These are phyloP conservation scores for Trametes cinnabarina DNA, from an alignment of 768 basidiomycete genomes.

Conservation along the genomic window DNA sequence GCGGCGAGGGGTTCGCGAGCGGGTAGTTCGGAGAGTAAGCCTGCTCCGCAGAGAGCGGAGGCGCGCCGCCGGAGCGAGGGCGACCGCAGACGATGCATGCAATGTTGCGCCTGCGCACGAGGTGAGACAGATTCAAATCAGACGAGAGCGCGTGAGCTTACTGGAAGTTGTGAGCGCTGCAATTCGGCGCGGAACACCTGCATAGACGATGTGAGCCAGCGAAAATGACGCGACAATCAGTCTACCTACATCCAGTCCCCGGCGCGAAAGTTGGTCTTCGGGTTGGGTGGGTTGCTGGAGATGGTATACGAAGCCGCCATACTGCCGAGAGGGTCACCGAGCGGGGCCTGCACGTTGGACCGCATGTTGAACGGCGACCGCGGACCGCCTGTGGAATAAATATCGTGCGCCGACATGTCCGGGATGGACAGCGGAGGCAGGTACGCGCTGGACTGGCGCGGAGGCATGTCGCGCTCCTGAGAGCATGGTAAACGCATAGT, in stretches of 20 bases:
- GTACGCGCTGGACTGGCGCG: neutral
- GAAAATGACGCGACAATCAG: neutral
- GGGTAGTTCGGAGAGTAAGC: conserved; percentile 22
- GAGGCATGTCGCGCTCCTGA: conserved; percentile 6
- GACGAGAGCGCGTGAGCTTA: conserved; percentile 52
- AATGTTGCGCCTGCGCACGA: conserved; percentile 64
- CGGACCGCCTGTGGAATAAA: neutral
- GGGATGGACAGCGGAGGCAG: conserved; percentile 1
- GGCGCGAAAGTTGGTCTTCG: conserved; percentile 30
- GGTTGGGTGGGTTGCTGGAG: conserved; percentile 34
- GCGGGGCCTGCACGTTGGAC: neutral
- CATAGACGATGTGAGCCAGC: conserved; percentile 14
- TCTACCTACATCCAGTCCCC: conserved; percentile 36
- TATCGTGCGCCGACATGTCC: conserved; percentile 1
- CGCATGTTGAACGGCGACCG: neutral
- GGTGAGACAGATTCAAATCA: conserved; percentile 42
- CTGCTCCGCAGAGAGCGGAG: conserved; percentile 5
- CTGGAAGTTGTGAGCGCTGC: conserved; percentile 86
- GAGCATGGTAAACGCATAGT: neutral
- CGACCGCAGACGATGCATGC: conserved; percentile 77
- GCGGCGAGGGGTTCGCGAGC: conserved; percentile 30
- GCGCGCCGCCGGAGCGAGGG: conserved; percentile 43
- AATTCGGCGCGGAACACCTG: conserved; percentile 67
- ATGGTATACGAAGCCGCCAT: conserved; percentile 20
- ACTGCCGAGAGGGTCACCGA: neutral